Evolutionary conservation across 192 early-diverging fungal species (phyloP), one percentile per base, ranked within the genome.

Genomic region (Rhizophagus sp.): DNA sequence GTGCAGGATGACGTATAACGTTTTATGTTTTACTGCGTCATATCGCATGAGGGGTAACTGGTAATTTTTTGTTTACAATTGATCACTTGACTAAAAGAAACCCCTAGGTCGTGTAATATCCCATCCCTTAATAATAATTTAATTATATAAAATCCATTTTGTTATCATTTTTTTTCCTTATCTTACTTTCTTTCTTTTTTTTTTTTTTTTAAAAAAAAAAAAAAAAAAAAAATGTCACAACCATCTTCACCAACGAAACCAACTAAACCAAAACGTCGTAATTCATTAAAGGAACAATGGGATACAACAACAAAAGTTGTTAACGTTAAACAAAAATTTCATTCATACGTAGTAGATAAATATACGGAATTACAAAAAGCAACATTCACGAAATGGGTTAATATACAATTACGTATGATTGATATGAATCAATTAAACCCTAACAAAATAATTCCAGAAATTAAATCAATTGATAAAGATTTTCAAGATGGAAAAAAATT

Each of bases 341-440:
- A 78, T 33, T 36, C 44, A 12, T 44, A n/a, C n/a, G 9, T 36
- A 27, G 5, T 47, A 19, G 65, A 78, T 52, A 65, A 52, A 65
- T 78, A 78, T 49, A 78, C 76, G 13, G 47, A 27, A 33, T 15
- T 25, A 15, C 76, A 78, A 78, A 68, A 68, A 27, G 64, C 22
- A 69, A 78, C 76, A 8, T 78, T 78, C 44, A 78, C 76, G 15
- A 66, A 34, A 66, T 78, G 76, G 76, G 63, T 78, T 36, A 78
- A 78, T 34, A 68, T 78, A 22, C 76, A 78, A 36, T 78, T 78
- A 34, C 65, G 76, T 5, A 36, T 65, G 9, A 65, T 78, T 57
- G 52, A 57, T 57, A 57, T 57, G 22, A 57, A n/a, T 47, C 71
- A 73, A 10, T 13, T 47, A 27, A 19, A 73, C 7, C 2, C 68